A percentile compares a stretch with the other conserved stretches of the same genome.
These are phyloP conservation scores for Cordyceps javanica DNA, from an alignment of 2,329 filamentous ascomycete species.

Conservation along the genomic window DNA sequence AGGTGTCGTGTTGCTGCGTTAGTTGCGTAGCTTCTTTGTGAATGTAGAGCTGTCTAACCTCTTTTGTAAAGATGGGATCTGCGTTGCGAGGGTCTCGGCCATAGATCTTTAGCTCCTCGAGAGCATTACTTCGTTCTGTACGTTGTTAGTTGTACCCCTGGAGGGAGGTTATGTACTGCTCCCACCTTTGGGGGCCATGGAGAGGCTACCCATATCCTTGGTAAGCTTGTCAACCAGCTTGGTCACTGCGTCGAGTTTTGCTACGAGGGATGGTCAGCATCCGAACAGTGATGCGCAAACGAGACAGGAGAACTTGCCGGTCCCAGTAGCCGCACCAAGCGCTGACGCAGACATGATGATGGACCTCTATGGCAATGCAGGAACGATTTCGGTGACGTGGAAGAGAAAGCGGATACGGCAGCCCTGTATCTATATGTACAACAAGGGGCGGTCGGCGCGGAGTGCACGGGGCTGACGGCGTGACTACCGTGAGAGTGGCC, in stretches of 20 bases:
- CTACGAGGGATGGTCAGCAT: slow-evolving; percentile 29
- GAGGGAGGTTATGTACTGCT: slow-evolving; percentile 9
- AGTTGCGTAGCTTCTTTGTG: background rate
- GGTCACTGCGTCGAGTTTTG: slow-evolving; percentile 63
- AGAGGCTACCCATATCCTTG: slow-evolving; percentile 54
- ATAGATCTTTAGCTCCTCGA: slow-evolving; percentile 62
- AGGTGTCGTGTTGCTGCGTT: slow-evolving; percentile 7
- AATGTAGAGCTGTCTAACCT: slow-evolving; percentile 42
- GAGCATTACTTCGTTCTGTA: slow-evolving; percentile 54
- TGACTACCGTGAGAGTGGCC: background rate
- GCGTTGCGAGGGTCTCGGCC: slow-evolving; percentile 65
- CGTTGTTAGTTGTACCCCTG: slow-evolving; percentile 15
- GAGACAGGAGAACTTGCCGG: slow-evolving; percentile 30
- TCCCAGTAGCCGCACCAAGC: slow-evolving; percentile 32
- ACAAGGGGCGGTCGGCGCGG: background rate
- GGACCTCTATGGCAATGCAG: background rate
- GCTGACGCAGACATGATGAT: slow-evolving; percentile 18
- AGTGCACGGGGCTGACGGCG: background rate
- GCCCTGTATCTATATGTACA: background rate
- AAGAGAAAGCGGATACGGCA: background rate
- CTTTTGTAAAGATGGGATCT: slow-evolving; percentile 76
- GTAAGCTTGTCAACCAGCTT: slow-evolving; percentile 56
- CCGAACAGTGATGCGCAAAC: no score
- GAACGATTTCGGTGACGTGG: background rate
- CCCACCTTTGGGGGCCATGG: slow-evolving; percentile 55